Evolutionary conservation across 371 early-diverging fungal species (phyloP).

Genomic region (Circinella minor): DNA sequence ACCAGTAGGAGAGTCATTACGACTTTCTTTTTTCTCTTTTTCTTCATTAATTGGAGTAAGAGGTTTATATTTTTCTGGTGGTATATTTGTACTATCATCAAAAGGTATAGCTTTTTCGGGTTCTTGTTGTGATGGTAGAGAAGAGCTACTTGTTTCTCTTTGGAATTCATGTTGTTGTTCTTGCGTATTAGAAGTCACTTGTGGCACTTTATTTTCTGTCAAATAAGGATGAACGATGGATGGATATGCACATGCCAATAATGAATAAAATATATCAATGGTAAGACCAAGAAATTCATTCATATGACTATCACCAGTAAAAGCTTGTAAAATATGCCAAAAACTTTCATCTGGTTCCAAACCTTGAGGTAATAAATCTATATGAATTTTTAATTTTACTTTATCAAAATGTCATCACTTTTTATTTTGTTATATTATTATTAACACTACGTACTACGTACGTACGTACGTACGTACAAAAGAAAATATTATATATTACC

Average conservation of each 20-base stretch:
- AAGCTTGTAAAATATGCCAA: conserved; percentile 1
- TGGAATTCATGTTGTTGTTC: background rate
- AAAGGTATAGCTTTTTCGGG: background rate
- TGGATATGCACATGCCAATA: background rate
- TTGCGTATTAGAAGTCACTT: background rate
- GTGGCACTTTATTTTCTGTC: background rate
- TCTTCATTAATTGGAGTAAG: too few relatives aligned
- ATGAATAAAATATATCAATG: background rate
- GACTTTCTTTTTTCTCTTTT: too few relatives aligned
- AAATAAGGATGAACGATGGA: background rate
- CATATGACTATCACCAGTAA: conserved; percentile 6
- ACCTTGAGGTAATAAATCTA: conserved; percentile 5
- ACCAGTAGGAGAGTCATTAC: background rate
- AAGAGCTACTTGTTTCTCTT: background rate
- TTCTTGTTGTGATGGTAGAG: background rate
- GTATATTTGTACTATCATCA: background rate
- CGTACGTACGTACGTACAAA: too few relatives aligned
- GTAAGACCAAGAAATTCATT: conserved; percentile 5
- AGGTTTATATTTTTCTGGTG: too few relatives aligned
- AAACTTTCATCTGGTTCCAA: background rate
- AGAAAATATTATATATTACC: too few relatives aligned
- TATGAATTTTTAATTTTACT: too few relatives aligned
- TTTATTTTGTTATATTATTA: too few relatives aligned
- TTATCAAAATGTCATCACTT: too few relatives aligned
- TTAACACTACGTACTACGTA: too few relatives aligned